Percentiles rank a stretch among this genome's conserved stretches.
Evolutionary conservation across 345 rosid species (phyloP).

Genomic region (Melaleuca quinquenervia): DNA sequence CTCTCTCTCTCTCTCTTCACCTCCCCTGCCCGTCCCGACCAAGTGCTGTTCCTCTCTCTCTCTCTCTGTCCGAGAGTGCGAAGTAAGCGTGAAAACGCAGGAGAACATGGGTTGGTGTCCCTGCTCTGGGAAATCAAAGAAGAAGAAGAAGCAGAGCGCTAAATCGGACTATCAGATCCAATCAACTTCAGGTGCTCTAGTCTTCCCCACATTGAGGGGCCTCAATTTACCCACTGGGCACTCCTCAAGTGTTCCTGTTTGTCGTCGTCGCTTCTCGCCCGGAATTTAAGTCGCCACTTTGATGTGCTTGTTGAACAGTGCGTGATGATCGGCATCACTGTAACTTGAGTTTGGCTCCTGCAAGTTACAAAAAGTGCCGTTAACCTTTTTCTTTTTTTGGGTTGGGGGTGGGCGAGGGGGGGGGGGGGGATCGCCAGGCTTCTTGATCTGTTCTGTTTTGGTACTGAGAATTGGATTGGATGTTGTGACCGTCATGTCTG

Average conservation of each 20-base stretch:
- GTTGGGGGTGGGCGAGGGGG: too few species aligned
- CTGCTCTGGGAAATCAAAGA: constrained; percentile 31
- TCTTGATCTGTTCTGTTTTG: neutral
- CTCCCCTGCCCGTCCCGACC: neutral
- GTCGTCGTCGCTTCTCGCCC: neutral
- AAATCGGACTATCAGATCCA: constrained; percentile 38
- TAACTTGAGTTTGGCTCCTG: neutral
- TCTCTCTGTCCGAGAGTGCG: neutral
- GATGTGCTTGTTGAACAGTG: neutral
- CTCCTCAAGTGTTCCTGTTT: neutral
- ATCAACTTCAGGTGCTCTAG: constrained; percentile 32
- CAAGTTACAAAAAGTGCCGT: neutral
- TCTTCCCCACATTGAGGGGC: neutral
- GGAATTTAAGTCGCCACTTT: neutral
- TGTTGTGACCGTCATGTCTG: neutral
- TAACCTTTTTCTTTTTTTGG: neutral
- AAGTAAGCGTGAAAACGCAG: neutral
- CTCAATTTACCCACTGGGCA: neutral
- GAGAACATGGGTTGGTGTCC: constrained; percentile 32
- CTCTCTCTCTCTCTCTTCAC: neutral
- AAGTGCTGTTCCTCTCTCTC: neutral
- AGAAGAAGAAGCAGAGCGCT: constrained; percentile 15
- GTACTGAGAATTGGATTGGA: neutral
- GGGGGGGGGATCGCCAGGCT: neutral
- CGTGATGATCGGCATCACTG: neutral